Percentiles rank a stretch among this genome's conserved stretches.
These are phyloP conservation scores for Juncus inflexus DNA, from an alignment of 176 grass and related monocot genomes.

Conservation along the genomic window DNA sequence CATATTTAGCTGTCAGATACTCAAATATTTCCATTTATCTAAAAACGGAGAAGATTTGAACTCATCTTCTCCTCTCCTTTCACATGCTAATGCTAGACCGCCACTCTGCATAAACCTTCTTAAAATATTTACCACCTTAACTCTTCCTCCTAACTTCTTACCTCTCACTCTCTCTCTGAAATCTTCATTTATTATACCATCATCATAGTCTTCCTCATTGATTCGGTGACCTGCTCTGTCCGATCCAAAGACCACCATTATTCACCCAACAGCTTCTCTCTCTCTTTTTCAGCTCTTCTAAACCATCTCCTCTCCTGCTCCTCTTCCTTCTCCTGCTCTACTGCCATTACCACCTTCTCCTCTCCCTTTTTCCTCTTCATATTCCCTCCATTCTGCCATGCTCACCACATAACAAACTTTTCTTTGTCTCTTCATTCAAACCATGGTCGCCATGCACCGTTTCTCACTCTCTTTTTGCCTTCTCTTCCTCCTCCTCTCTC, in stretches of 20 bases:
- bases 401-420: constrained; percentile 16
- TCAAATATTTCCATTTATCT: background rate
- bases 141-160: background rate
- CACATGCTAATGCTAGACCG: background rate
- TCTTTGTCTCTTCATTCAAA: background rate
- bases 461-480: background rate
- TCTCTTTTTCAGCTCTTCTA: constrained; percentile 3
- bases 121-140: background rate
- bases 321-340: background rate
- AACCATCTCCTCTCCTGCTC: too few species aligned
- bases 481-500: constrained; percentile 8
- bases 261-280: constrained; percentile 6
- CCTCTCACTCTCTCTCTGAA: constrained; percentile 8
- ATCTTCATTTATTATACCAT: constrained; percentile 27
- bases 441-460: background rate
- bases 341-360: background rate
- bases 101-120: background rate
- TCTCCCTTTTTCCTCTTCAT: background rate
- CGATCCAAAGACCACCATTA: constrained; percentile 9
- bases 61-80: background rate
- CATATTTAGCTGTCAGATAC: too few species aligned
- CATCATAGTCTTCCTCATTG: background rate
- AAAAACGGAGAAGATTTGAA: background rate
- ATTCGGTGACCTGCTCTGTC: constrained; percentile 34
- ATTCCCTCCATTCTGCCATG: constrained; percentile 24